phyloP scores from a whole-genome alignment of 1,139 yeast species.

The Yamadazyma taylorii region DNA sequence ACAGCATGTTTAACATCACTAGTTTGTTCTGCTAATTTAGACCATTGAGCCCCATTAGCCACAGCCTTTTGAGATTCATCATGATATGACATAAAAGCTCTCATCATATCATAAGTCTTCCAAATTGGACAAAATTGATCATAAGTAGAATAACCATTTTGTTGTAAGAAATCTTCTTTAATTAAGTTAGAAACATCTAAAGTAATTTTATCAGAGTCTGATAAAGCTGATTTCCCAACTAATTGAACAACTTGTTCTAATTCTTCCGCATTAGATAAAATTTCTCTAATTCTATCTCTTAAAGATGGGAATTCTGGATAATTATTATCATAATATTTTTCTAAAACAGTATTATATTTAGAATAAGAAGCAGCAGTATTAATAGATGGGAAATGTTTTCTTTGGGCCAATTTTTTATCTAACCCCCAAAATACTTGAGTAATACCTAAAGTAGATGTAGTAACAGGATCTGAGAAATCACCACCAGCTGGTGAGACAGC shows the following conservation, averaged over 20 bases:
- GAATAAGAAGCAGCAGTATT: constrained; percentile 96
- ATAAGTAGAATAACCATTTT: constrained; percentile 96
- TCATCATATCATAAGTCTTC: constrained; percentile 99
- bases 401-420: constrained; percentile 97
- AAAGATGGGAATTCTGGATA: constrained; percentile 89
- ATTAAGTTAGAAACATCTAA: constrained; percentile 88
- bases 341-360: constrained; percentile 85
- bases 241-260: constrained; percentile 98
- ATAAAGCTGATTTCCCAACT: constrained; percentile 96
- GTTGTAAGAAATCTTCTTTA: constrained; percentile 98
- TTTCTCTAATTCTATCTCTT: constrained; percentile 91
- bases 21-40: constrained; percentile 84
- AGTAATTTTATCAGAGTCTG: constrained; percentile 95
- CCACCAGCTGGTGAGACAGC: constrained; percentile 99
- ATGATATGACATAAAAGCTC: constrained; percentile 82
- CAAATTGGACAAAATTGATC: constrained; percentile 99
- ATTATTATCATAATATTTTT: constrained; percentile 79
- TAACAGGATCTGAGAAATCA: constrained; percentile 99
- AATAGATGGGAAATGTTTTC: constrained; percentile 99
- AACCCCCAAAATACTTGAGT: constrained; percentile 99
- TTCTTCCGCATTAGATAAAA: constrained; percentile 94
- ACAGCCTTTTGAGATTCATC: constrained; percentile 98
- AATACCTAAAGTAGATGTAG: constrained; percentile 96
- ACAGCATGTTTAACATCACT: constrained; percentile 90
- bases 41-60: constrained; percentile 93